Evolutionary conservation across 805 yeast species (phyloP).

Genomic region (Saccharomycopsis olivae): DNA sequence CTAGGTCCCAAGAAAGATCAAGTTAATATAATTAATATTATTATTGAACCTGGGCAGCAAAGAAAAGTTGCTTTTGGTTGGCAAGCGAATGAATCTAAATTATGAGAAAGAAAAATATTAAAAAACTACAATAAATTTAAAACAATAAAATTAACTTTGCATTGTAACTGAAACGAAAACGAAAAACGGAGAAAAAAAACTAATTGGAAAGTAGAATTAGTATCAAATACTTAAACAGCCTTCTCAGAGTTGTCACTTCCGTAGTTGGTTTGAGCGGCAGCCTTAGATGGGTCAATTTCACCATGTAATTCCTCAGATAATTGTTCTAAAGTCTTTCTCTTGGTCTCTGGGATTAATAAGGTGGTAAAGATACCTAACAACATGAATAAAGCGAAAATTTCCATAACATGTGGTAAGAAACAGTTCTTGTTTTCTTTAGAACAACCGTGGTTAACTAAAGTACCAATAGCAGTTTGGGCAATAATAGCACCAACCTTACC

Average conservation of each 20-base stretch:
- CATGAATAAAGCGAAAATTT: slow-evolving; percentile 89
- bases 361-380: slow-evolving; percentile 60
- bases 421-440: slow-evolving; percentile 50
- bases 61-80: slow-evolving; percentile 51
- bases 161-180: neutral
- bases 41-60: slow-evolving; percentile 49
- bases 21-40: slow-evolving; percentile 39
- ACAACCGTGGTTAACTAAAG: slow-evolving; percentile 72
- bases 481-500: slow-evolving; percentile 92
- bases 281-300: slow-evolving; percentile 39
- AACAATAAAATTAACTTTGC: neutral
- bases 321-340: slow-evolving; percentile 83
- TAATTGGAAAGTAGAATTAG: neutral
- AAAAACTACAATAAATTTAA: too few relatives aligned
- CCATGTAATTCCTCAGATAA: slow-evolving; percentile 74
- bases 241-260: slow-evolving; percentile 18
- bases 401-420: slow-evolving; percentile 89
- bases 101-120: neutral
- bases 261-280: slow-evolving; percentile 4
- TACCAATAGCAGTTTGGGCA: slow-evolving; percentile 83
- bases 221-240: slow-evolving; percentile 10
- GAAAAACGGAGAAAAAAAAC: neutral
- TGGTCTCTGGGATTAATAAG: slow-evolving; percentile 76
- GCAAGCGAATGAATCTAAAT: slow-evolving; percentile 25
- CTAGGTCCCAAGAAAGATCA: slow-evolving; percentile 7